phyloP scores from a whole-genome alignment of 352 stramenopile species.

The Phytophthora agathidicida region DNA sequence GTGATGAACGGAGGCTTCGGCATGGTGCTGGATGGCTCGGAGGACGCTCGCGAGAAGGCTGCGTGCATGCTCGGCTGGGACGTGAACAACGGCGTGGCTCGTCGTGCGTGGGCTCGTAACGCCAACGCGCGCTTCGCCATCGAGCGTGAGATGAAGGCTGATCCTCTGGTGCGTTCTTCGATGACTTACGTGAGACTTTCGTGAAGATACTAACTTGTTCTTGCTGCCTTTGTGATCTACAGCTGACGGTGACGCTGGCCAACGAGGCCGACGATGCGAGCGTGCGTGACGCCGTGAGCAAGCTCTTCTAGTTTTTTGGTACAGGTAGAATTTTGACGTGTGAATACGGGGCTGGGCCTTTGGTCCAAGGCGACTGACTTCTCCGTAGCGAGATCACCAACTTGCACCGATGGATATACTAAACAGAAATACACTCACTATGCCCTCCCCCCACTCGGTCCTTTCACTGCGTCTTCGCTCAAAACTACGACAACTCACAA shows the following conservation, averaged over 20 bases:
- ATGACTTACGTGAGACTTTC: not conserved
- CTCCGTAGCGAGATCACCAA: not conserved
- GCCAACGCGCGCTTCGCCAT: conserved; percentile 86
- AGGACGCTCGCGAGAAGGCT: conserved; percentile 66
- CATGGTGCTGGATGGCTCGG: conserved; percentile 85
- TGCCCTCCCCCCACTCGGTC: not conserved
- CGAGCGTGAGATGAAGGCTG: conserved; percentile 80
- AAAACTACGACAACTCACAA: not conserved
- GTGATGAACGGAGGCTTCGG: conserved; percentile 91
- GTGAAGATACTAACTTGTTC: conserved; percentile 16
- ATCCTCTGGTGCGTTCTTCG: conserved; percentile 60
- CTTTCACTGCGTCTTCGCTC: not conserved
- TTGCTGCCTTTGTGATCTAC: conserved; percentile 10
- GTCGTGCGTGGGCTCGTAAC: conserved; percentile 85
- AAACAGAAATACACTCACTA: conserved; percentile 17
- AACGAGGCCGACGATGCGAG: conserved; percentile 48
- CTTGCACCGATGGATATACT: conserved; percentile 9
- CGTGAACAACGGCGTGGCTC: conserved; percentile 89
- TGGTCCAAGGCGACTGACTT: not conserved
- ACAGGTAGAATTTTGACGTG: conserved; percentile 18
- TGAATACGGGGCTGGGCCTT: conserved; percentile 2
- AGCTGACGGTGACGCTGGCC: conserved; percentile 65
- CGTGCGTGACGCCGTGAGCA: conserved; percentile 51
- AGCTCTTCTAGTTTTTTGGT: conserved; percentile 47
- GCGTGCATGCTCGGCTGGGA: conserved; percentile 87